Conservation (phyloP, 352 stramenopile genomes). For the Phytophthora chlamydospora region DNA sequence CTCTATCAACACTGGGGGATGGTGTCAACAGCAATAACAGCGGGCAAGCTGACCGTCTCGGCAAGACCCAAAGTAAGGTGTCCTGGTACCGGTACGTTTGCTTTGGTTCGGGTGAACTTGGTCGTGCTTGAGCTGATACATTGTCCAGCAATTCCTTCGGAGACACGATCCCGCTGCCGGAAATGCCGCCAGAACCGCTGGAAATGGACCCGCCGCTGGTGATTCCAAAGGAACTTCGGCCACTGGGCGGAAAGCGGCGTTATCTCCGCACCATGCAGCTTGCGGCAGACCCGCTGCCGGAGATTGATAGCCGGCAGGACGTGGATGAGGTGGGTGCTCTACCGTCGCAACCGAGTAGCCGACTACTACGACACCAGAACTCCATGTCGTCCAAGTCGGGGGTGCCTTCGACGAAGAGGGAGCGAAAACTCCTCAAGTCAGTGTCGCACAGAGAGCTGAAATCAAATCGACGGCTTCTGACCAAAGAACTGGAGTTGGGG, state of each 20-base stretch:
- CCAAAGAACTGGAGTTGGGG: background rate
- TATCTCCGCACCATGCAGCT: conserved; percentile 77
- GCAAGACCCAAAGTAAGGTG: conserved; percentile 42
- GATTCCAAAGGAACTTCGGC: conserved; percentile 62
- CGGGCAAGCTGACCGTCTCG: background rate
- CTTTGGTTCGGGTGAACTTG: background rate
- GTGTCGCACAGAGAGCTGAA: conserved; percentile 25
- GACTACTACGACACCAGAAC: conserved; percentile 17
- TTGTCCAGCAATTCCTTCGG: conserved; percentile 68
- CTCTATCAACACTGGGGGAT: conserved; percentile 15
- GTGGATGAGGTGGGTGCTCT: conserved; percentile 1
- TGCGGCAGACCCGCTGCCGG: conserved; percentile 30
- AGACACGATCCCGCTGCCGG: conserved; percentile 38
- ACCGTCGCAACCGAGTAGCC: background rate
- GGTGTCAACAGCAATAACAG: background rate
- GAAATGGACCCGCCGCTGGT: conserved; percentile 56
- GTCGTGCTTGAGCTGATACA: too few relatives aligned
- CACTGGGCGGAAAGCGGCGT: conserved; percentile 44
- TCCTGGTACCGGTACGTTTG: conserved; percentile 68
- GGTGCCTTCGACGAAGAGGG: conserved; percentile 15
- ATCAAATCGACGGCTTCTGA: background rate
- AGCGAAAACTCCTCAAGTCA: conserved; percentile 23
- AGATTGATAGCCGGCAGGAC: conserved; percentile 14
- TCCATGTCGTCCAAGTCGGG: conserved; percentile 26
- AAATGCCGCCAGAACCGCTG: conserved; percentile 47